phyloP scores from a whole-genome alignment of 2,329 filamentous ascomycete genomes.

The Cladosporium velox region DNA sequence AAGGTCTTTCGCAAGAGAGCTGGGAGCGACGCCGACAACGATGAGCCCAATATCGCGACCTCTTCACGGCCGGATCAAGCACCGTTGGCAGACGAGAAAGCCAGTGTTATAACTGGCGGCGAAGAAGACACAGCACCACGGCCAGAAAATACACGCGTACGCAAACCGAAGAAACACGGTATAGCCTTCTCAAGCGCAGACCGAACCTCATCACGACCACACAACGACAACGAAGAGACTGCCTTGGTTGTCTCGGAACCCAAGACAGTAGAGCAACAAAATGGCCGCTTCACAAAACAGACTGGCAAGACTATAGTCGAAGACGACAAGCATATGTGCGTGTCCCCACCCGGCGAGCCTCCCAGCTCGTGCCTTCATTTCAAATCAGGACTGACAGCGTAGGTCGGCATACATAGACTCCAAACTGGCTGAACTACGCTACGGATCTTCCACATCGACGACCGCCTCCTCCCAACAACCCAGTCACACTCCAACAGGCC shows the following conservation, averaged over 20 bases:
- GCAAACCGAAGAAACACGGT: conserved; percentile 33
- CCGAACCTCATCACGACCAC: conserved; percentile 24
- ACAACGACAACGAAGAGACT: conserved; percentile 44
- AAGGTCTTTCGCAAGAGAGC: conserved; percentile 53
- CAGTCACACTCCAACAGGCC: background rate
- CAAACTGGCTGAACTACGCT: conserved; percentile 63
- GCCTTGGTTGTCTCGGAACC: conserved; percentile 31
- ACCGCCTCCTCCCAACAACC: background rate
- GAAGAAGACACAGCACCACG: background rate
- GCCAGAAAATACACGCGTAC: conserved; percentile 17
- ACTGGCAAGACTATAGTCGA: conserved; percentile 67
- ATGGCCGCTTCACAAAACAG: conserved; percentile 68
- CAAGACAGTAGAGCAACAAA: conserved; percentile 42
- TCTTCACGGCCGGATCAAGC: background rate
- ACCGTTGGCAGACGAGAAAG: background rate
- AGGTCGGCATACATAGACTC: conserved; percentile 86
- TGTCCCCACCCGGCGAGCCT: conserved; percentile 31
- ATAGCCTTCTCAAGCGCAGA: conserved; percentile 32
- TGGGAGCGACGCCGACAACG: conserved; percentile 30
- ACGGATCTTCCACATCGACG: conserved; percentile 23
- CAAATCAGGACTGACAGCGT: conserved; percentile 61
- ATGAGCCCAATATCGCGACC: background rate
- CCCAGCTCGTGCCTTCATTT: background rate
- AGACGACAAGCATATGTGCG: conserved; percentile 77
- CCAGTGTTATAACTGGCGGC: background rate